These are phyloP conservation scores for Schizophyllum amplum DNA, from an alignment of 1,284 basidiomycete species.

Conservation along the genomic window DNA sequence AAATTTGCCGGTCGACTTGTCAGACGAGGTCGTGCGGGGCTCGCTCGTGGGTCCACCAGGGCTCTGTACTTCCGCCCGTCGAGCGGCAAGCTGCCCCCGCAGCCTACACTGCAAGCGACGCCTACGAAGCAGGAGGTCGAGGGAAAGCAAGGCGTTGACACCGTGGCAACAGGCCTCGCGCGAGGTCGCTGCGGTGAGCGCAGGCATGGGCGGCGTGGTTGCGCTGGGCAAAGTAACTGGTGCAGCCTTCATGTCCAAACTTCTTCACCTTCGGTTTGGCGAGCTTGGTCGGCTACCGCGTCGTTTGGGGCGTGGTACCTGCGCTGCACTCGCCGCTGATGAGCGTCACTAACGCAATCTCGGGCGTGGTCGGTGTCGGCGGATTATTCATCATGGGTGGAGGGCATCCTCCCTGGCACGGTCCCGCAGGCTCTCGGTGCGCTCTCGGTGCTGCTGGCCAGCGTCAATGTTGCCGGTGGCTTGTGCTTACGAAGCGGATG, in stretches of 20 bases:
- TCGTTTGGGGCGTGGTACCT: conserved; percentile 78
- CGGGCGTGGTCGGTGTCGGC: conserved; percentile 77
- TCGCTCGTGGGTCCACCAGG: conserved; percentile 69
- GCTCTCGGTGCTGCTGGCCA: conserved; percentile 72
- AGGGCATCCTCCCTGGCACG: conserved; percentile 70
- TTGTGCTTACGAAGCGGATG: conserved; percentile 82
- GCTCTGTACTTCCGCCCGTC: conserved; percentile 55
- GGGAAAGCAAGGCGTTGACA: conserved; percentile 55
- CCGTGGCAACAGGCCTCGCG: conserved; percentile 76
- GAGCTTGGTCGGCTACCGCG: conserved; percentile 68
- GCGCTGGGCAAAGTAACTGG: conserved; percentile 73
- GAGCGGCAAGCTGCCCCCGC: conserved; percentile 56
- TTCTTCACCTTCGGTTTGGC: conserved; percentile 82
- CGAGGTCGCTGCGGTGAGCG: conserved; percentile 65
- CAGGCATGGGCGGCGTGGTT: conserved; percentile 64
- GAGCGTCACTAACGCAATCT: conserved; percentile 82
- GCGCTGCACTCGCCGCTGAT: conserved; percentile 78
- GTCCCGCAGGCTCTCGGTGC: conserved; percentile 74
- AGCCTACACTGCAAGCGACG: conserved; percentile 43
- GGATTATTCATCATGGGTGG: conserved; percentile 87
- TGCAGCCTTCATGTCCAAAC: conserved; percentile 74
- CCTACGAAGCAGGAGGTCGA: conserved; percentile 34
- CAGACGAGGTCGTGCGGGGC: conserved; percentile 78
- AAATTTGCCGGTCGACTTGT: conserved; percentile 61
- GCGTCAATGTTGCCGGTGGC: conserved; percentile 83